A percentile compares a stretch with the other conserved stretches of the same genome.
These are phyloP conservation scores for Ophiostoma tasmaniense DNA, from an alignment of 2,329 filamentous ascomycete genomes.

Conservation along the genomic window DNA sequence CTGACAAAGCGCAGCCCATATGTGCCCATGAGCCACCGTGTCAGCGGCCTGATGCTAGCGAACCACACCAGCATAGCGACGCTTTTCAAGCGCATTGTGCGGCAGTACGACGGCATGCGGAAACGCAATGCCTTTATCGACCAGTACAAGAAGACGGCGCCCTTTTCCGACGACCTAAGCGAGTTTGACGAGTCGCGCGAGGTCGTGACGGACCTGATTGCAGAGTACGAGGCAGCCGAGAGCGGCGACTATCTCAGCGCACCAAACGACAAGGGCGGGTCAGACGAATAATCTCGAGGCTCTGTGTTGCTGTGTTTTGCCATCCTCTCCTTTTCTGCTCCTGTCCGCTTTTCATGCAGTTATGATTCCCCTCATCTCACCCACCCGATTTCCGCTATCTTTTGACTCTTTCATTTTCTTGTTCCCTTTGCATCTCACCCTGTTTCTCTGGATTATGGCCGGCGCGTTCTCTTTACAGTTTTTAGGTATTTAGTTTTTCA, in stretches of 20 bases:
- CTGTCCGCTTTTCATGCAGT: neutral
- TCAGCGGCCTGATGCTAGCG: conserved; percentile 93
- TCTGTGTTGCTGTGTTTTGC: neutral
- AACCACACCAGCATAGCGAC: conserved; percentile 98
- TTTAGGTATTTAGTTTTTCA: neutral
- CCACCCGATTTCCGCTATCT: neutral
- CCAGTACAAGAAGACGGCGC: conserved; percentile 88
- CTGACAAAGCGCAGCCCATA: conserved; percentile 95
- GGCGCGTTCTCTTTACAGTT: neutral
- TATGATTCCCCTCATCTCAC: conserved; percentile 14
- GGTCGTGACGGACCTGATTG: conserved; percentile 83
- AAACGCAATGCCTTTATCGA: conserved; percentile 97
- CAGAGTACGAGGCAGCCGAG: conserved; percentile 94
- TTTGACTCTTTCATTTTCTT: neutral
- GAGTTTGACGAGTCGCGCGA: conserved; percentile 94
- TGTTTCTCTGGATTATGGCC: conserved; percentile 7
- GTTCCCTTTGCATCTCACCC: neutral
- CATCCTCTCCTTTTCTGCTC: neutral
- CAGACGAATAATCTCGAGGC: conserved; percentile 7
- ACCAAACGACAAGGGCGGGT: conserved; percentile 41
- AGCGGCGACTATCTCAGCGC: conserved; percentile 80
- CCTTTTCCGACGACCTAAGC: conserved; percentile 81
- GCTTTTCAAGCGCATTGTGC: conserved; percentile 88
- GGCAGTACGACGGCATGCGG: conserved; percentile 85
- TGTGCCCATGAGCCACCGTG: conserved; percentile 84